A percentile compares a stretch with the other conserved stretches of the same genome.
These are phyloP conservation scores for Rhizopogon rudus DNA, from an alignment of 768 basidiomycete species.

Conservation along the genomic window DNA sequence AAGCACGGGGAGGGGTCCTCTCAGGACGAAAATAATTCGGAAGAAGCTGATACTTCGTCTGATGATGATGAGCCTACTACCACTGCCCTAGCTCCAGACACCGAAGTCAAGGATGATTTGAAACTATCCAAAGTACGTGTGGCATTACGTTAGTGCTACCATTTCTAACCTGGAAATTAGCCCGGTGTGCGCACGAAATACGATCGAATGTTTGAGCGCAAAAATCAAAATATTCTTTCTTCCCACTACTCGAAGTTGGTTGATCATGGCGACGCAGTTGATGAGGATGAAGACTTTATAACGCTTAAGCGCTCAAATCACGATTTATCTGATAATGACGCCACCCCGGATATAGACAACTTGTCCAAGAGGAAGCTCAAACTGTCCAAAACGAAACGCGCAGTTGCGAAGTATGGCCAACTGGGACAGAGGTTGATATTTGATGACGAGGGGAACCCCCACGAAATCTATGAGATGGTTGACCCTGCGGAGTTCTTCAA, in stretches of 20 bases:
- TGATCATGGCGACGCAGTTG: constrained; percentile 50
- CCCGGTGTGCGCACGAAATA: constrained; percentile 80
- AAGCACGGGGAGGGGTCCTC: constrained; percentile 11
- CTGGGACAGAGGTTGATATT: constrained; percentile 76
- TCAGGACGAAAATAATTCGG: constrained; percentile 13
- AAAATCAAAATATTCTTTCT: constrained; percentile 89
- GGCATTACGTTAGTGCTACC: not conserved
- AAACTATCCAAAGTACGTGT: constrained; percentile 41
- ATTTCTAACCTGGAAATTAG: constrained; percentile 14
- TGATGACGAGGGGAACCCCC: constrained; percentile 80
- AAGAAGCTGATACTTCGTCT: constrained; percentile 23
- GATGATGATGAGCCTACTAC: constrained; percentile 12
- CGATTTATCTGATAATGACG: constrained; percentile 41
- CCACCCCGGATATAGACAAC: constrained; percentile 36
- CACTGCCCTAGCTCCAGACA: not conserved
- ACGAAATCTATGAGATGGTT: constrained; percentile 80
- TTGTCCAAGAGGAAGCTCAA: constrained; percentile 88
- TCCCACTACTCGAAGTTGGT: constrained; percentile 88
- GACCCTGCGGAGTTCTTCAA: constrained; percentile 69
- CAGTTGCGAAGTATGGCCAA: constrained; percentile 55
- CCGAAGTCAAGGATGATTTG: constrained; percentile 3
- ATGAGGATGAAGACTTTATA: constrained; percentile 79
- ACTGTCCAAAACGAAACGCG: constrained; percentile 68
- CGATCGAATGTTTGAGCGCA: constrained; percentile 96
- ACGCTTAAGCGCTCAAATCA: constrained; percentile 92